Evolutionary conservation across 371 early-diverging fungal species (phyloP).

Genomic region (Massospora cicadina): DNA sequence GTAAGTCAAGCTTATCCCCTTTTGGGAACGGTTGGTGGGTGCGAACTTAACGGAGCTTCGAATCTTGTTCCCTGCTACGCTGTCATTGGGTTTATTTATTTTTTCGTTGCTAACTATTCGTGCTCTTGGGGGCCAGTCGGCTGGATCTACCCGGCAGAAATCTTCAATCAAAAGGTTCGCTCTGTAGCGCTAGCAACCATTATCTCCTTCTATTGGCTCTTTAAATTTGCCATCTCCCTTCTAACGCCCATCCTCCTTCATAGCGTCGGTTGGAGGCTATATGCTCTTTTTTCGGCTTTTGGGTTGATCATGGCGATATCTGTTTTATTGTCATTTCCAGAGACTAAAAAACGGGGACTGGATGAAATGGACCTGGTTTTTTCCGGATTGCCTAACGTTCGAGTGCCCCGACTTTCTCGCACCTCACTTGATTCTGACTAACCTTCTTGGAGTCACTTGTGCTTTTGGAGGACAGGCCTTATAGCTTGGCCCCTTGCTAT

Average conservation of each 20-base stretch:
- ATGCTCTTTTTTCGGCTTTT: conserved; percentile 40
- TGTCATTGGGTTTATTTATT: conserved; percentile 43
- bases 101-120: conserved; percentile 57
- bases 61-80: conserved; percentile 26
- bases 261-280: conserved; percentile 16
- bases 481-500: no score
- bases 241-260: conserved; percentile 40
- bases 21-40: conserved; percentile 18
- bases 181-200: conserved; percentile 70
- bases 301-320: conserved; percentile 31
- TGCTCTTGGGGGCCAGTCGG: conserved; percentile 81
- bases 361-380: conserved; percentile 59
- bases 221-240: conserved; percentile 47
- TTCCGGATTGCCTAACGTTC: conserved; percentile 6
- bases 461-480: no score
- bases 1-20: no score
- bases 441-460: no score
- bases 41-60: conserved; percentile 16
- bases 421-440: background rate
- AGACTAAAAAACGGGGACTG: conserved; percentile 58
- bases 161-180: conserved; percentile 48
- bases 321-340: conserved; percentile 57
- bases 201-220: conserved; percentile 81
- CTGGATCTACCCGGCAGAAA: conserved; percentile 86
- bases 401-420: background rate